Base-by-base conservation (phyloP, 176 grass and related monocot species). In the Microstegium vimineum region DNA sequence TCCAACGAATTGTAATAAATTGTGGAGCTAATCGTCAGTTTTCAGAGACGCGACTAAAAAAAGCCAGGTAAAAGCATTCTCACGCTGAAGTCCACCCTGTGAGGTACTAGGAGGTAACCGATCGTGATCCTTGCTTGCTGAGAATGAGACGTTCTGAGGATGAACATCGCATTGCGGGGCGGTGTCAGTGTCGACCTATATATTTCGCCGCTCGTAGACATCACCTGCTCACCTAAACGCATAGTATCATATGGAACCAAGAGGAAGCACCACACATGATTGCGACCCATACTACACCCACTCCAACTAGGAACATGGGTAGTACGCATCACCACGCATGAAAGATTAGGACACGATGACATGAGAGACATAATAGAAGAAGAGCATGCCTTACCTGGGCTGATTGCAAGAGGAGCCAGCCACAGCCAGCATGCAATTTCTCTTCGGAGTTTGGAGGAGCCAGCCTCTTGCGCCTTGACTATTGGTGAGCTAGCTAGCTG, bases 231-330 rank as follows among this genome's bases (percentile, higher is more conserved):
- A 71, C 37, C 77, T 81, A 80, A 66, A 77, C 49, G 42, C 62
- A 43, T n/a, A n/a, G n/a, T n/a, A n/a, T n/a, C n/a, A n/a, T 15
- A 18, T 43, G 36, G 15, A 79, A 86, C 83, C 87, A 86, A 77
- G 30, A 26, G 72, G 63, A 85, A 36, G 65, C 25, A 3, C 17
- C 40, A 1, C 27, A 12, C 23, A 45, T 67, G 65, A 65, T 26
- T 25, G 42, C 27, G 27, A 66, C 73, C 34, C 33, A 5, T 7
- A 36, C 54, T 7, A 36, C 54, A 90, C 72, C 83, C 27, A 10
- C 40, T 49, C 56, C 77, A 63, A 76, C 77, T 45, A 13, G 22
- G 33, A 69, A 64, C 65, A 23, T 5, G 36, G 8, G 15, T 4
- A 38, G 15, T 4, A 38, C 9, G 18, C 65, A 37, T 20, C 36